These are phyloP conservation scores for Willaertia magna DNA, from an alignment of 208 protist genomes.

Conservation along the genomic window DNA sequence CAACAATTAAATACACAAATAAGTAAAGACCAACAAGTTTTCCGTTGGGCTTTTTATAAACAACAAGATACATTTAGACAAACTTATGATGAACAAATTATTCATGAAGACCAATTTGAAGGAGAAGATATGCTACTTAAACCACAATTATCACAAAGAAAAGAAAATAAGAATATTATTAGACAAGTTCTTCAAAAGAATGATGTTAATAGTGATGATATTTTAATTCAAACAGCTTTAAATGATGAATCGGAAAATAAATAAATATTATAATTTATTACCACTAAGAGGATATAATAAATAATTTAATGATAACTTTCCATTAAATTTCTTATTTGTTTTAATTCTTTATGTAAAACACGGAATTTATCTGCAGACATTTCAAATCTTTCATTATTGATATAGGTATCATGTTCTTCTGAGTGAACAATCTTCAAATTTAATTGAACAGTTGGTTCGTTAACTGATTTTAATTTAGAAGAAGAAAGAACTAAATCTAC, in stretches of 20 bases:
- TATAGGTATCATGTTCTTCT: neutral
- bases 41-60: conserved; percentile 3
- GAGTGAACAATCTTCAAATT: neutral
- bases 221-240: neutral
- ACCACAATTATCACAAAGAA: neutral
- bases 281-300: no score
- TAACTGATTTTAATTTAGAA: neutral
- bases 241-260: neutral
- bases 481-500: neutral
- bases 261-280: no score
- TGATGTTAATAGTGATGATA: neutral
- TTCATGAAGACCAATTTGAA: neutral
- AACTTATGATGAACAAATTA: neutral
- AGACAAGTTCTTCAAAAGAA: neutral
- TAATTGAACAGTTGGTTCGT: neutral
- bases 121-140: neutral
- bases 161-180: neutral
- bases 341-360: conserved; percentile 8
- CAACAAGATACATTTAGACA: conserved; percentile 1
- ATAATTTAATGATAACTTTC: no score
- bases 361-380: neutral
- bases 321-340: neutral
- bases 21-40: neutral
- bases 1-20: neutral
- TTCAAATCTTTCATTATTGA: neutral